phyloP scores from a whole-genome alignment of 2,329 filamentous ascomycete genomes.

The Botrytis byssoidea region DNA sequence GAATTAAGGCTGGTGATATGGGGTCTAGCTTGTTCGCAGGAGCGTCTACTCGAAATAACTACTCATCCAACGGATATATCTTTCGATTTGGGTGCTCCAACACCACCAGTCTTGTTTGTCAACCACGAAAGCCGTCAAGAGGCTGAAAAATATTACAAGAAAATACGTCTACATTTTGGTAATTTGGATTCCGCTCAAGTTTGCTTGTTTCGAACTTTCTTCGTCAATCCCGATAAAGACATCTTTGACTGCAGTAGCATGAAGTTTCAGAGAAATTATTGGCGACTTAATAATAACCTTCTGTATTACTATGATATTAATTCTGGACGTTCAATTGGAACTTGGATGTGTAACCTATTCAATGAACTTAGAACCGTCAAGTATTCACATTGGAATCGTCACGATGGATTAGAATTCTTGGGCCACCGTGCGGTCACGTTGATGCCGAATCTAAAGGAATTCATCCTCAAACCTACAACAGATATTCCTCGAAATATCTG shows the following conservation, averaged over 20 bases:
- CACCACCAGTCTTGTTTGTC: background rate
- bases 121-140: background rate
- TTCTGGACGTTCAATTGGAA: background rate
- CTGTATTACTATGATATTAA: background rate
- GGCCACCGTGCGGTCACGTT: background rate
- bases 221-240: background rate
- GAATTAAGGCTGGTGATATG: background rate
- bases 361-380: background rate
- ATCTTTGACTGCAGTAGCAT: background rate
- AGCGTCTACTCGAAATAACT: background rate
- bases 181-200: background rate
- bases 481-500: background rate
- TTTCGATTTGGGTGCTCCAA: background rate
- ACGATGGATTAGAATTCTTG: background rate
- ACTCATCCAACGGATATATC: background rate
- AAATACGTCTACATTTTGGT: background rate
- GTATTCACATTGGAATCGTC: background rate
- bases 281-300: too few relatives aligned
- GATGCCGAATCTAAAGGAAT: background rate
- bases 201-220: background rate
- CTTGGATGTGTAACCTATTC: background rate
- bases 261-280: background rate
- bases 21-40: background rate
- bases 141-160: background rate
- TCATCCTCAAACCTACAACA: background rate